Evolutionary conservation across 2,329 filamentous ascomycete species (phyloP), one percentile per base, ranked within the genome.

Genomic region (Leptographium galeiforme): DNA sequence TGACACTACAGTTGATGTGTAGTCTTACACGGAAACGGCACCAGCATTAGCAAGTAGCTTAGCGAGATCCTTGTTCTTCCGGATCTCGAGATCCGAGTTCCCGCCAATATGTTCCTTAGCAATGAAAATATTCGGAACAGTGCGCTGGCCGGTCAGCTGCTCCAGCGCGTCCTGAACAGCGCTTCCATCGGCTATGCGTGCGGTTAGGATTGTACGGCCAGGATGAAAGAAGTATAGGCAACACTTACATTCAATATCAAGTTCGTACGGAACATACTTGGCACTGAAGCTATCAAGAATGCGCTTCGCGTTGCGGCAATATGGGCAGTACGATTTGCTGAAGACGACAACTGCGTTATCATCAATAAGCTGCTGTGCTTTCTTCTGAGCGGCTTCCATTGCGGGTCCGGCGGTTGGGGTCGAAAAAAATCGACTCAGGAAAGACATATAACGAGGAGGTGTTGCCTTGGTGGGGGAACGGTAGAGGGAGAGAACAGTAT

Each of bases 41-140:
- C 68, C 69, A 25, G 70, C 72, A 34, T 69, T 66, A 60, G 63
- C 59, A 50, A 78, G 66, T 49, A 75, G 61, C 40, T 60, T 57
- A 63, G 70, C 62, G 33, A 97, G 71, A 60, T 94, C 67, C 69
- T 79, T 80, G 70, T 76, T 80, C 52, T 67, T 68, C 52, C 60
- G 62, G 1, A 72, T 75, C 72, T 90, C 84, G 59, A 94, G 69
- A 62, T 93, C 91, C 30, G 89, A 95, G 80, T 97, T 97, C 61
- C 93, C 93, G 58, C 93, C 93, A 67, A 98, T 94, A 72, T 96
- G 91, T 75, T 94, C 74, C 73, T 89, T 73, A 62, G 73, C 73
- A 71, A 98, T 97, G 76, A 87, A 97, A 73, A 95, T 86, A 75
- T 97, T 97, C 63, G 93, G 93, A 7, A 98, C 93, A 63, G 87